Conservation (phyloP, 2,329 filamentous ascomycete genomes). For the Ceratocystis albifundus region DNA sequence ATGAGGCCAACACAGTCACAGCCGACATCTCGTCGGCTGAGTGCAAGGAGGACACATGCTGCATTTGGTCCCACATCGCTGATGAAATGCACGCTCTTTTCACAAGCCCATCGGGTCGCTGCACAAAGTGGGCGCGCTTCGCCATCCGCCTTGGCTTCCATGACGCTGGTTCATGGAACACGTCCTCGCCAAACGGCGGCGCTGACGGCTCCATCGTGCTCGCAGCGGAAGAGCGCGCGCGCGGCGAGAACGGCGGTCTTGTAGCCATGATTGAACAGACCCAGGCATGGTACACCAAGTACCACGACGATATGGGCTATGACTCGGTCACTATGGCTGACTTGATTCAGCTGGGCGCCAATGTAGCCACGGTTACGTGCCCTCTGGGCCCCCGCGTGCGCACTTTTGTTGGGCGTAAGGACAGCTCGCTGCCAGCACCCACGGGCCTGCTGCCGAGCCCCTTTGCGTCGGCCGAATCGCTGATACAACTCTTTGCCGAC, state of each 20-base stretch:
- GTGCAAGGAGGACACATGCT: slow-evolving; percentile 35
- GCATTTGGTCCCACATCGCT: slow-evolving; percentile 36
- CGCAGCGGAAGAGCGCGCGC: slow-evolving; percentile 31
- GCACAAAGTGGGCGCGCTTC: slow-evolving; percentile 35
- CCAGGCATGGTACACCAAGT: slow-evolving; percentile 34
- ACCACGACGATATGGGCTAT: slow-evolving; percentile 27
- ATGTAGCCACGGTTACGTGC: slow-evolving; percentile 39
- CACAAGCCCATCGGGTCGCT: slow-evolving; percentile 32
- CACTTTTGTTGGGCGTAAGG: slow-evolving; percentile 41
- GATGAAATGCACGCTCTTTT: slow-evolving; percentile 33
- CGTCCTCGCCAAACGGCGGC: slow-evolving; percentile 33
- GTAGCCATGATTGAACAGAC: slow-evolving; percentile 35
- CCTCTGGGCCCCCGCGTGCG: slow-evolving; percentile 38
- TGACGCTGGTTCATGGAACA: slow-evolving; percentile 38
- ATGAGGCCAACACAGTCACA: slow-evolving; percentile 24
- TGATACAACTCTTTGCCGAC: slow-evolving; percentile 39
- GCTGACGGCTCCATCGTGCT: slow-evolving; percentile 39
- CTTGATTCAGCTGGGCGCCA: slow-evolving; percentile 43
- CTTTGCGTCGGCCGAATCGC: slow-evolving; percentile 35
- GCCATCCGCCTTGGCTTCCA: slow-evolving; percentile 40
- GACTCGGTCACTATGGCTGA: slow-evolving; percentile 40
- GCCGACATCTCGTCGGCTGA: slow-evolving; percentile 27
- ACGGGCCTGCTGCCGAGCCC: slow-evolving; percentile 36
- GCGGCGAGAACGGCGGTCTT: slow-evolving; percentile 39
- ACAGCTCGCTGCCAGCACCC: slow-evolving; percentile 33